These are phyloP conservation scores for Metschnikowia cubensis DNA, from an alignment of 805 yeast species.

Conservation along the genomic window DNA sequence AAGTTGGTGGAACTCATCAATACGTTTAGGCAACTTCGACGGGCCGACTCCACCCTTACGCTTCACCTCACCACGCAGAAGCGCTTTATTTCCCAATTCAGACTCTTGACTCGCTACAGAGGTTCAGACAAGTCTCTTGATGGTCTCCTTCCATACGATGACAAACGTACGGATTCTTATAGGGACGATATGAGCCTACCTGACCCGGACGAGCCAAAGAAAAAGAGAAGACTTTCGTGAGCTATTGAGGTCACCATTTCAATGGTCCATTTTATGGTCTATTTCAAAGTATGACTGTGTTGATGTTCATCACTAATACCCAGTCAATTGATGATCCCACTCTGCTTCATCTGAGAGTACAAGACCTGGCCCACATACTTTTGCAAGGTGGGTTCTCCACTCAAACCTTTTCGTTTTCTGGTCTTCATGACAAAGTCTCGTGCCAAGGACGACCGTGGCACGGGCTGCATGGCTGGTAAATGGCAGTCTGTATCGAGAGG, in stretches of 20 bases:
- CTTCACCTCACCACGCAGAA: conserved; percentile 20
- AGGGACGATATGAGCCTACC: neutral
- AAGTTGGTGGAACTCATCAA: conserved; percentile 25
- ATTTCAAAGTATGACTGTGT: too few relatives aligned
- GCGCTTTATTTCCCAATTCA: conserved; percentile 28
- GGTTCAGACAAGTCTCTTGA: conserved; percentile 21
- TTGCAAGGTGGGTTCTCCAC: conserved; percentile 56
- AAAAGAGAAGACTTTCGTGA: conserved; percentile 1
- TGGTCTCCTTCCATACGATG: neutral
- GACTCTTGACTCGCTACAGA: conserved; percentile 20
- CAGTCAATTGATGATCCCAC: conserved; percentile 31
- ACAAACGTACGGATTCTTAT: too few relatives aligned
- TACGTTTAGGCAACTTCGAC: conserved; percentile 5
- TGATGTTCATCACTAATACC: too few relatives aligned
- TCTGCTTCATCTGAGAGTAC: conserved; percentile 47
- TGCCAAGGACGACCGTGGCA: conserved; percentile 64
- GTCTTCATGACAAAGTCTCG: conserved; percentile 89
- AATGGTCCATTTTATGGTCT: too few relatives aligned
- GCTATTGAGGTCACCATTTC: neutral
- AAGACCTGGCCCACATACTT: conserved; percentile 65
- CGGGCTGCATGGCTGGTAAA: conserved; percentile 73
- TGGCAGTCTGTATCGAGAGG: conserved; percentile 67
- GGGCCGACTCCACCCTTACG: conserved; percentile 15
- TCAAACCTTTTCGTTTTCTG: conserved; percentile 80
- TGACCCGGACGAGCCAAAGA: neutral